Evolutionary conservation across 2,329 filamentous ascomycete species (phyloP), one percentile per base, ranked within the genome.

Genomic region (Microcyclospora tardicrescens): DNA sequence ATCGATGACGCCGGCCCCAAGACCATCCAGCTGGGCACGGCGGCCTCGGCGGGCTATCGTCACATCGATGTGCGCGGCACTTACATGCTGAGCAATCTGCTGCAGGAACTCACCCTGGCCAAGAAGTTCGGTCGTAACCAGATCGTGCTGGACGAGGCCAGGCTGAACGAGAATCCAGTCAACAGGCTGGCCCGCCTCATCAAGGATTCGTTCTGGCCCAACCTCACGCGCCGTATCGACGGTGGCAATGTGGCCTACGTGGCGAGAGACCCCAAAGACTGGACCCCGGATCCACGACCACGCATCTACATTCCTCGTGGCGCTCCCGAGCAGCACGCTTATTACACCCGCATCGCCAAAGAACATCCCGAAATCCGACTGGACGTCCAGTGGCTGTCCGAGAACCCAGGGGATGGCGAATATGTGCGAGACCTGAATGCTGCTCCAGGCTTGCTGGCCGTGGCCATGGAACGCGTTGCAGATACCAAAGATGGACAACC

Each of bases 1-100:
- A 93, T 96, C 52, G 91, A 96, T 57, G 91, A 98, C 63, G 74
- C 76, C 47, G 91, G 91, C 0, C 89, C 91, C 36, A 98, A 96
- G 81, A 80, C 85, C 34, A 72, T 95, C 39, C 80, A 82, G 29
- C 68, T 96, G 29, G 82, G 85, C 47, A 95, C 89, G 2, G 81
- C 83, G 19, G 80, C 75, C 15, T 95, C 87, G 28, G 84, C 82
- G 50, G 89, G 87, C 32, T 77, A 83, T 66, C 89, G 87, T 55
- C 78, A 79, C 46, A 86, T 89, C 61, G 87, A 96, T 57, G 76
- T 98, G 45, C 82, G 89, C 48, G 91, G 91, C 53, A 96, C 85
- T 27, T 98, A 98, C 62, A 93, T 93, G 81, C 74, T 98, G 42
- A 94, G 89, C 45, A 98, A 96, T 59, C 75, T 96, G 34, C 71